Evolutionary conservation across 176 grass and related monocot species (phyloP), one percentile per base, ranked within the genome.

Genomic region (Avena atlantica): DNA sequence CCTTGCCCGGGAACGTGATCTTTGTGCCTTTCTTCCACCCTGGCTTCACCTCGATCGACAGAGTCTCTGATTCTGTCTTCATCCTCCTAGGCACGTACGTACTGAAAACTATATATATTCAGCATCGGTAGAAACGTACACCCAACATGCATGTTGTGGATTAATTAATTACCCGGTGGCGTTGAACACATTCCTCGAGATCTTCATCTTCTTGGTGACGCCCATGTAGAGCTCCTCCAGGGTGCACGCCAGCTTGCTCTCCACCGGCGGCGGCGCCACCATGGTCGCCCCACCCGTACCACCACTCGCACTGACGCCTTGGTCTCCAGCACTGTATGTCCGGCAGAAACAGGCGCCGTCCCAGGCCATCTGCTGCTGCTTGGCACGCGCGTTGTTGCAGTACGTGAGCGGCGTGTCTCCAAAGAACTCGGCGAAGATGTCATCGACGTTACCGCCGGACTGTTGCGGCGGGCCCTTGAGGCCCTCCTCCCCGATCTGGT

Each of bases 11-110:
- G 67, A 93, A 93, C 27, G 95, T 97, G 69, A 97, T 89, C 64
- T 95, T 97, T 1, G 95, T 97, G 10, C 95, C 92, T 17, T 92
- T 92, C 83, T 94, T 97, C 95, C 92, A 97, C 78, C 95, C 95
- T 1, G 95, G 90, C 82, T 97, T 93, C 78, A 97, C 90, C 66
- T 94, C 91, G 23, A 97, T 93, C 2, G 83, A 87, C 70, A 97
- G 0, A 17, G 94, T 86, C 67, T 97, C 95, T 0, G 90, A 89
- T 75, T 93, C 92, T 2, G 85, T 83, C 55, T 84, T 94, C 92
- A 82, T 86, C 70, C 73, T 84, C 69, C 95, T 94, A 79, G 19
- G 40, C 11, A 0, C 14, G 25, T 5, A 12, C 9, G 64, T 1
- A 36, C 10, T 20, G 24, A 34, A 25, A 45, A 12, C 31, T 34